phyloP scores from a whole-genome alignment of 2,329 filamentous ascomycete genomes.

The Akanthomyces muscarius region DNA sequence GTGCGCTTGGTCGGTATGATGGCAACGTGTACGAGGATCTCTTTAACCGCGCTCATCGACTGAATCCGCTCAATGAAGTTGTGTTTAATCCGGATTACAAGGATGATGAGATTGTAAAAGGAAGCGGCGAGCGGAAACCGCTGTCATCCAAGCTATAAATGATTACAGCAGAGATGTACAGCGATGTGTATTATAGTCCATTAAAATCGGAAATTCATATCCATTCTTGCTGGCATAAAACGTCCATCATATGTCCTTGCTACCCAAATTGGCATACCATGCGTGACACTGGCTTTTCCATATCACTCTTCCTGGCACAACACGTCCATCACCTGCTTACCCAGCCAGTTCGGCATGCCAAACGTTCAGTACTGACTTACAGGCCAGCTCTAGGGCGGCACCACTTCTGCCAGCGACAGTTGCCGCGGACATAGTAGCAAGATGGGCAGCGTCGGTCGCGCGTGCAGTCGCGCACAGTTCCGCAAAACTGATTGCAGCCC shows the following conservation, averaged over 20 bases:
- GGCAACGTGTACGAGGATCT: slow-evolving; percentile 76
- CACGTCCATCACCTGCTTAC: no score
- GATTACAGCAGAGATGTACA: background rate
- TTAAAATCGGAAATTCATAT: background rate
- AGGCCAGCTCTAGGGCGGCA: background rate
- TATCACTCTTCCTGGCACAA: no score
- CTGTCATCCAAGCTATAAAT: slow-evolving; percentile 8
- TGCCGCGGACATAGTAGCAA: background rate
- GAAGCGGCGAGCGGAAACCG: slow-evolving; percentile 13
- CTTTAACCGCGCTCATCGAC: slow-evolving; percentile 66
- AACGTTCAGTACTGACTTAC: no score
- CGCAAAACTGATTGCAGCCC: background rate
- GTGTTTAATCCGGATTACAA: slow-evolving; percentile 70
- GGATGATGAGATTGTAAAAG: slow-evolving; percentile 14
- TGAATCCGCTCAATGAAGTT: slow-evolving; percentile 69
- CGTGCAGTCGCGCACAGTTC: background rate
- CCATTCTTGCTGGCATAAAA: no score
- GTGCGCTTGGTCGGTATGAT: slow-evolving; percentile 62
- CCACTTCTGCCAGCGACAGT: background rate
- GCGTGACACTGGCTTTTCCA: no score
- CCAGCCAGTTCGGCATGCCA: no score
- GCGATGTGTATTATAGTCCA: background rate
- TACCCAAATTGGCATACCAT: no score
- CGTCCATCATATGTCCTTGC: no score
- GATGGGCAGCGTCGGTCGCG: background rate